Conservation (phyloP, 148 eudicot species). For the Nyssa sinensis region DNA sequence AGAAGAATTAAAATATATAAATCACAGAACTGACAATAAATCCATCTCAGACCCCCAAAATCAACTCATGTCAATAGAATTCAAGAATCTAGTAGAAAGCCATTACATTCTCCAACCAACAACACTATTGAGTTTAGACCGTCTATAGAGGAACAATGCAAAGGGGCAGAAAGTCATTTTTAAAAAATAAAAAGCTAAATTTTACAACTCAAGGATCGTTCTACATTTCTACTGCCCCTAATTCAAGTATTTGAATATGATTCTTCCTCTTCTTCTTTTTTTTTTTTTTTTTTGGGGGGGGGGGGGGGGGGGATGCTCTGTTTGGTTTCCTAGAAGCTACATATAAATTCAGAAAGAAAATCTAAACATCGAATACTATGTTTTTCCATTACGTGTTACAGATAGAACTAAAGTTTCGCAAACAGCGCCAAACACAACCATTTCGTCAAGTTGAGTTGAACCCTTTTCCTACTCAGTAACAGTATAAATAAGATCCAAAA, state of each 20-base stretch:
- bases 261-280: too few species aligned
- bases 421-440: neutral
- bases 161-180: neutral
- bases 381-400: neutral
- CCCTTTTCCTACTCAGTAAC: neutral
- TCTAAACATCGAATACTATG: too few species aligned
- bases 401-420: neutral
- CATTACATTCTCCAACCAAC: neutral
- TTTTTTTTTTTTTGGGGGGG: too few species aligned
- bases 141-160: neutral
- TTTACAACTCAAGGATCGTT: too few species aligned
- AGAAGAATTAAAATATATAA: neutral
- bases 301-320: neutral
- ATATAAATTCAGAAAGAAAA: neutral
- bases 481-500: neutral
- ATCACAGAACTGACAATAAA: neutral
- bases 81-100: neutral
- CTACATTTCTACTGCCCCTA: too few species aligned
- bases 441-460: neutral
- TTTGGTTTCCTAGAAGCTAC: neutral
- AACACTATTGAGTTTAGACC: neutral
- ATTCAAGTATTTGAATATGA: too few species aligned
- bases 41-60: neutral
- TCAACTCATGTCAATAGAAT: neutral
- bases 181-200: neutral